Conservation (phyloP, 768 basidiomycete genomes). For the Boletus rufocinnamomeus region DNA sequence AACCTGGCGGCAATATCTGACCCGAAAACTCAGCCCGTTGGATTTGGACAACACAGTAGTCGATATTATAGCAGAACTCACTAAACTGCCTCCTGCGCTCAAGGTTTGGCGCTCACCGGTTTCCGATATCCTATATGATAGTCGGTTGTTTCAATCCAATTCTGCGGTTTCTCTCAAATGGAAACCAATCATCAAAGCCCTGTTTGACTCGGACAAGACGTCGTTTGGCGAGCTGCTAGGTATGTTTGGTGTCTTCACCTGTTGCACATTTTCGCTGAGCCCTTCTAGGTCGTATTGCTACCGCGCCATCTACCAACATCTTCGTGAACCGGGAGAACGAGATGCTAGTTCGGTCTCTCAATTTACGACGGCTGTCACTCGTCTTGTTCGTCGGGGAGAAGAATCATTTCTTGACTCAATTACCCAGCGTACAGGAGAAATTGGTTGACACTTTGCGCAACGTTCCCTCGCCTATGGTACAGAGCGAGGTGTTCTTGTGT, state of each 20-base stretch:
- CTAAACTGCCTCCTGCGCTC: constrained; percentile 69
- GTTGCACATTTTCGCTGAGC: constrained; percentile 25
- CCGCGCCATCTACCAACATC: constrained; percentile 90
- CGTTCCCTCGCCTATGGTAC: constrained; percentile 77
- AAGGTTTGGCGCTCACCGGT: constrained; percentile 87
- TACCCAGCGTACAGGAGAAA: constrained; percentile 96
- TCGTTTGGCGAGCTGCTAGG: constrained; percentile 83
- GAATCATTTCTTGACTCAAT: constrained; percentile 85
- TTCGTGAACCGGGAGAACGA: constrained; percentile 96
- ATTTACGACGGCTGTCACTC: constrained; percentile 84
- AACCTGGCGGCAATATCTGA: constrained; percentile 8
- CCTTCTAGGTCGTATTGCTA: constrained; percentile 68
- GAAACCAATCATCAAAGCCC: constrained; percentile 72
- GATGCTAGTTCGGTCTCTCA: constrained; percentile 82
- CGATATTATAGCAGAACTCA: constrained; percentile 74
- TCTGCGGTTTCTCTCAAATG: constrained; percentile 61
- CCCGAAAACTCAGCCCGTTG: constrained; percentile 59
- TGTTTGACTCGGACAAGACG: constrained; percentile 87
- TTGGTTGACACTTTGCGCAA: constrained; percentile 89
- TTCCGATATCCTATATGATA: constrained; percentile 80
- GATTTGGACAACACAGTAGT: constrained; percentile 72
- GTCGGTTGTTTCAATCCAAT: constrained; percentile 79
- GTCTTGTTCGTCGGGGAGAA: constrained; percentile 85
- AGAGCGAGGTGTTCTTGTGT: constrained; percentile 94
- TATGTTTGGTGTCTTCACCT: constrained; percentile 41